Evolutionary conservation across 768 basidiomycete species (phyloP), one percentile per base, ranked within the genome.

Genomic region (Exsudoporus frostii): DNA sequence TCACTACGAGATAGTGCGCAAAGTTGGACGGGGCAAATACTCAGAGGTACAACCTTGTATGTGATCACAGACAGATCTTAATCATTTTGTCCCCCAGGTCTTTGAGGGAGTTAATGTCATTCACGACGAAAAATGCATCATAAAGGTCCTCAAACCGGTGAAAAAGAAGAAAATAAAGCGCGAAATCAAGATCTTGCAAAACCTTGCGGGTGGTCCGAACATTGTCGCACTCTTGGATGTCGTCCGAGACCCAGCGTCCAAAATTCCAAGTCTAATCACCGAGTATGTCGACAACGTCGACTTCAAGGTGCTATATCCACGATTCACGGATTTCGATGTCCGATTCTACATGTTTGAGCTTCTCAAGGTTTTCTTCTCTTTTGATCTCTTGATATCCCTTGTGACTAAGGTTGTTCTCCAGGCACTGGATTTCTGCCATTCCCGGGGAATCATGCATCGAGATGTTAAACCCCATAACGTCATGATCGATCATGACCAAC

Each of bases 121-220:
- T 47, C 88, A 86, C 55, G 90, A 92, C 63, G 89, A 91, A 73
- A 95, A 95, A 74, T 95, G 93, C 71, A 96, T 96, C 72, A 94
- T 98, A 76, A 98, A 98, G 72, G 96, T 98, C 30, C 80, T 98
- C 61, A 98, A 98, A 72, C 96, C 96, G 0, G 95, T 98, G 37
- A 98, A 98, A 82, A 98, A 98, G 84, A 98, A 98, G 84, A 98
- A 98, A 76, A 98, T 98, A 74, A 98, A 98, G 76, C 82, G 96
- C 58, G 96, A 98, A 75, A 97, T 98, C 71, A 98, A 98, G 79
- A 96, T 98, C 65, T 75, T 98, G 24, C 93, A 95, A 73, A 97
- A 98, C 69, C 79, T 98, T 29, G 92, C 94, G 0, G 95, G 96
- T 24, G 96, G 96, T 7, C 94, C 94, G 4, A 98, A 98, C 71